Base-by-base conservation (phyloP, 2,329 filamentous ascomycete species). In the Beauveria sp. region DNA sequence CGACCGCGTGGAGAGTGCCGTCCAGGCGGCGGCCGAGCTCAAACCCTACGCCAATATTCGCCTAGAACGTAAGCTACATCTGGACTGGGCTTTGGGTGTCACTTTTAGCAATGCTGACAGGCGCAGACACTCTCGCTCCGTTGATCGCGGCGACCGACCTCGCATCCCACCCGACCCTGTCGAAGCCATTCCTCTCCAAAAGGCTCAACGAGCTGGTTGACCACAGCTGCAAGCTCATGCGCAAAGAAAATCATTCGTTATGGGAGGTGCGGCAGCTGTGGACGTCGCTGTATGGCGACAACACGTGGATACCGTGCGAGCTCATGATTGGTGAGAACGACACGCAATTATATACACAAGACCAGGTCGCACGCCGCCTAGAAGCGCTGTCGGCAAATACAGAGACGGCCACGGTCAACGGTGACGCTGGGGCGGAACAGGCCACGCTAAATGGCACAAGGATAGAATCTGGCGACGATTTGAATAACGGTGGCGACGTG, bases 211-310 rank as follows among this genome's bases (percentile, higher is more conserved):
- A 90, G 64, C 81, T 96, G 60, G 84, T 87, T 20, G 79, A 80
- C 50, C 86, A 92, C 73, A 87, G 85, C 59, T 82, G 84, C 65
- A 80, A 83, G 61, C 87, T 90, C 66, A 84, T 91, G 77, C 85
- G 90, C 61, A 88, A 88, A 69, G 91, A 94, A 70, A 89, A 89
- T 64, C 78, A 79, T 28, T 85, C 86, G 5, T 76, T 93, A 12
- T 90, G 87, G 83, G 85, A 84, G 67, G 86, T 91, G 52, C 91
- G 91, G 70, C 84, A 88, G 66, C 75, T 94, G 55, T 80, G 91
- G 65, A 89, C 87, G 37, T 84, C 84, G 64, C 79, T 94, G 9
- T 85, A 88, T 54, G 91, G 91, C 37, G 91, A 96, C 70, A 84
- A 86, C 64, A 85, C 84, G 16, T 88, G 85, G 85, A 80, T 82